Base-by-base conservation (phyloP, 495 filamentous ascomycete genomes). In the Elasticomyces elasticus region DNA sequence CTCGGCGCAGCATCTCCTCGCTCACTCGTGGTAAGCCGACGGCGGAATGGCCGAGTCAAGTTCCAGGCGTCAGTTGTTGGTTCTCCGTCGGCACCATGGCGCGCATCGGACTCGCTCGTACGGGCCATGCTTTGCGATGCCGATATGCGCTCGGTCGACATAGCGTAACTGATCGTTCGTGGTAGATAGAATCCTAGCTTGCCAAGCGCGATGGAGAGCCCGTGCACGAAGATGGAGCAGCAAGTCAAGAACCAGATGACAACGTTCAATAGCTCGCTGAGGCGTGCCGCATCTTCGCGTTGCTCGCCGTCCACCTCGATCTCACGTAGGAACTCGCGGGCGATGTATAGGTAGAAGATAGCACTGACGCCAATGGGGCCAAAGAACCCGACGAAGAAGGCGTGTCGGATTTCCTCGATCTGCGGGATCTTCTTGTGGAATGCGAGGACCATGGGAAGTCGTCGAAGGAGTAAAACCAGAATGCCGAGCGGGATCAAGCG, bases 351-450 rank as follows among this genome's bases (percentile, higher is more conserved):
- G 64, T 95, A 95, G 68, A 94, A 95, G 40, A 62, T 62, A 3
- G 89, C 88, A 41, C 84, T 87, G 5, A 95, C 87, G n/a, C 91
- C 90, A 55, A 97, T 91, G 11, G 89, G 91, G 0, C 90, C 91
- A 60, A 95, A 95, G 73, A 94, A 94, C 5, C 89, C 91, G 27
- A 89, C 85, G 58, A 94, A 94, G 1, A 82, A 70, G 2, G 89
- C 87, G 56, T 94, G 86, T 10, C 73, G 72, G 7, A 79, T 60
- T 37, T 84, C 77, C 55, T 89, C 82, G 46, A 94, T 87, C 65
- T 94, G 88, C 43, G 79, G 82, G 46, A 95, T 90, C 49, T 77
- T 75, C 65, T 79, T 83, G 68, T 87, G 84, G 64, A 90, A 70
- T 10, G 76, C 77, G 30, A 87, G 77, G 17, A 95, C 75, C 54